phyloP scores from a whole-genome alignment of 768 basidiomycete genomes.

The Leccinum variicolor region DNA sequence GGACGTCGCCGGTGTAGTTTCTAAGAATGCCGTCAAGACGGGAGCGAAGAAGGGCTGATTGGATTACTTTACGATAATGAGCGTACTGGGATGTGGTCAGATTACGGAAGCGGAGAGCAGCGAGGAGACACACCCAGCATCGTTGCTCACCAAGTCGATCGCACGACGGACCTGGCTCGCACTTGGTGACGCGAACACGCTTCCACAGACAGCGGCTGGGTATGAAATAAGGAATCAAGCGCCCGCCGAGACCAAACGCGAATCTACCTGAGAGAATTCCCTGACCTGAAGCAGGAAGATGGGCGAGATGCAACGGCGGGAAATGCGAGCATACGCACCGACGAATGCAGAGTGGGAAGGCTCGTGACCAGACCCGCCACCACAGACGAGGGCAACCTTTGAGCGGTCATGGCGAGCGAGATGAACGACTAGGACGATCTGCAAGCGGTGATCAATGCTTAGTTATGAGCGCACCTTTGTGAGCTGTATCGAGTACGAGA shows the following conservation, averaged over 20 bases:
- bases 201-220: constrained; percentile 78
- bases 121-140: constrained; percentile 53
- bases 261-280: constrained; percentile 71
- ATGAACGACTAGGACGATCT: constrained; percentile 54
- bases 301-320: background rate
- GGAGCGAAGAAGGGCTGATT: background rate
- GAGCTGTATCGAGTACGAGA: constrained; percentile 62
- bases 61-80: constrained; percentile 78
- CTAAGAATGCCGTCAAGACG: constrained; percentile 34
- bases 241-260: background rate
- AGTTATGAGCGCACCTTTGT: constrained; percentile 53
- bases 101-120: background rate
- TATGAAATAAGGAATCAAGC: background rate
- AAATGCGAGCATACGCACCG: constrained; percentile 43
- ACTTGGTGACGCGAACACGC: constrained; percentile 88
- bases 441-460: background rate
- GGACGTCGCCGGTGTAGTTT: constrained; percentile 88
- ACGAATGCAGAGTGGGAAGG: constrained; percentile 89
- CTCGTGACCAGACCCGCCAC: constrained; percentile 88
- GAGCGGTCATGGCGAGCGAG: constrained; percentile 52
- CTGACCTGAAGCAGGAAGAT: constrained; percentile 41
- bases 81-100: constrained; percentile 44
- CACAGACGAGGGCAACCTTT: constrained; percentile 76
- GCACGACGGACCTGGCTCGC: constrained; percentile 79
- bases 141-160: constrained; percentile 71